Evolutionary conservation across 148 eudicot genomes (phyloP), one percentile per base, ranked within the genome.

Genomic region (Talinum fruticosum): DNA sequence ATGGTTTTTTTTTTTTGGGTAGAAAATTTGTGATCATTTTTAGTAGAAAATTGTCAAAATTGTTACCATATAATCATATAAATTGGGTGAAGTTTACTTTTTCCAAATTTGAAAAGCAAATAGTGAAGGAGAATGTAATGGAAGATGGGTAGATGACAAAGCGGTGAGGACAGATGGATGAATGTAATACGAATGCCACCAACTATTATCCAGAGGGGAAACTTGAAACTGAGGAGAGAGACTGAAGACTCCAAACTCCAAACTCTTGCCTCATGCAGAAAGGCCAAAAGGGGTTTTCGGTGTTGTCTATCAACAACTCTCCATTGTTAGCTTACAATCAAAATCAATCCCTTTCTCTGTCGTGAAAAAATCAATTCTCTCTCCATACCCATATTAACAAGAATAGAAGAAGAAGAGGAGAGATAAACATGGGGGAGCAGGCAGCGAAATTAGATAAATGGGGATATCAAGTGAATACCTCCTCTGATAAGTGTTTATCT

Each of bases 391-490:
- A 38, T 4, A 21, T 36, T 23, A 8, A 24, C 72, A 36, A 36
- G 28, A 21, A 6, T 30, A 67, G 41, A 23, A 68, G 44, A 34
- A 16, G 8, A 35, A 36, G 26, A 68, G 38, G 23, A 64, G 62
- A 66, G 57, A 78, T 45, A 79, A 73, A 23, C 26, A 74, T 79
- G 85, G 84, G 29, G 67, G 77, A 73, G 74, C 33, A 59, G 53
- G 79, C 21, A 23, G 59, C 82, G 77, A 92, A 87, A 69, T 36
- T 85, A 34, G 93, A 88, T 77, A 90, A 72, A 80, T 95, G 96
- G 96, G 96, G 96, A 7, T 92, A 95, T 72, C 79, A 80, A 77
- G 91, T 93, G 1, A 90, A 79, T 8, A 92, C 99, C 44, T 75
- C 75, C 8, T 95, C 99, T 45, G 89, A 86, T 72, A 71, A 79